phyloP scores from a whole-genome alignment of 2,329 filamentous ascomycete species.

The Fusarium tjaetaba region DNA sequence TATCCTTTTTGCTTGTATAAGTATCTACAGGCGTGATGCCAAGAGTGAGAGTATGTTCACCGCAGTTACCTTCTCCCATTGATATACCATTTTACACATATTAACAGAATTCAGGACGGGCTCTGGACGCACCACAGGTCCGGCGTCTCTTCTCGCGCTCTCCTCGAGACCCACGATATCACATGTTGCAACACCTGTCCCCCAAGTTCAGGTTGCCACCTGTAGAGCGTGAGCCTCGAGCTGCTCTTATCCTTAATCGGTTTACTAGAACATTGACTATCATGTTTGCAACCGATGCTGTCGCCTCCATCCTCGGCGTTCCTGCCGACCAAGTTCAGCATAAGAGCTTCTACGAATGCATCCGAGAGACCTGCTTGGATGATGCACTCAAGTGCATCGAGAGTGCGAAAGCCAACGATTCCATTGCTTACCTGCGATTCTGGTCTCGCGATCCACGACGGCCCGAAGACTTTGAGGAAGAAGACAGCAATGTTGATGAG shows the following conservation, averaged over 20 bases:
- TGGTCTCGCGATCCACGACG: slow-evolving; percentile 80
- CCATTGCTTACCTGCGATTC: slow-evolving; percentile 88
- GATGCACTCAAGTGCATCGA: slow-evolving; percentile 84
- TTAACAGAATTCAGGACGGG: slow-evolving; percentile 67
- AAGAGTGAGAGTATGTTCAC: slow-evolving; percentile 76
- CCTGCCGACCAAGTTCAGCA: slow-evolving; percentile 74
- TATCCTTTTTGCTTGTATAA: slow-evolving; percentile 85
- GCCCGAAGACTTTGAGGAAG: slow-evolving; percentile 59
- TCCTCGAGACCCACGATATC: slow-evolving; percentile 83
- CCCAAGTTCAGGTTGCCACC: slow-evolving; percentile 77
- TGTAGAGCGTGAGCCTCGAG: slow-evolving; percentile 78
- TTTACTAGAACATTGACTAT: slow-evolving; percentile 85
- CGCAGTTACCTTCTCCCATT: background rate
- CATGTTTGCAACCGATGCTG: slow-evolving; percentile 85
- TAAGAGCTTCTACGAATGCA: slow-evolving; percentile 88
- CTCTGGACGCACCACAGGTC: slow-evolving; percentile 79
- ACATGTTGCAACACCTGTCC: slow-evolving; percentile 88
- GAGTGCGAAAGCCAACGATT: slow-evolving; percentile 89
- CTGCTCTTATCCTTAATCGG: slow-evolving; percentile 85
- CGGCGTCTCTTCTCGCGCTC: slow-evolving; percentile 84
- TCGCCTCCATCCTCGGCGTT: slow-evolving; percentile 80
- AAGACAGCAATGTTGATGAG: slow-evolving; percentile 52
- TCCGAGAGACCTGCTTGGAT: slow-evolving; percentile 78
- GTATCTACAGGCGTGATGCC: slow-evolving; percentile 74
- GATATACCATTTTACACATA: background rate